A percentile compares a stretch with the other conserved stretches of the same genome.
phyloP scores from a whole-genome alignment of 805 yeast species.

The Wickerhamiella lipophila region DNA sequence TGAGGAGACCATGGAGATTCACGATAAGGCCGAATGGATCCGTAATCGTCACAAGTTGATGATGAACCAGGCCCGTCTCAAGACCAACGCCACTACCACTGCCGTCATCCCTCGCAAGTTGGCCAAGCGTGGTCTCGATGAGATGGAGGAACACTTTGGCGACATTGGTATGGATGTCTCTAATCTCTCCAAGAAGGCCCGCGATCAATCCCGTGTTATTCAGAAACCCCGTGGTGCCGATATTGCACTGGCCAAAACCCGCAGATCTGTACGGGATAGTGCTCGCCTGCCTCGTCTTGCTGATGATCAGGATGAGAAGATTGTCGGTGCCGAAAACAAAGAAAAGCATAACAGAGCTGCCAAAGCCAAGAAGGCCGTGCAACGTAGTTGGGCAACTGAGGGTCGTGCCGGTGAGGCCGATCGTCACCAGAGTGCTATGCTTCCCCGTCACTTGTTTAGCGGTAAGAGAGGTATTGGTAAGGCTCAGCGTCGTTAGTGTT shows the following conservation, averaged over 20 bases:
- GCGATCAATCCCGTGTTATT: slow-evolving; percentile 22
- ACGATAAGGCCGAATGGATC: slow-evolving; percentile 87
- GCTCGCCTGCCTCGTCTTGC: slow-evolving; percentile 39
- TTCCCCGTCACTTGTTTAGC: slow-evolving; percentile 87
- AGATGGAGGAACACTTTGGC: slow-evolving; percentile 83
- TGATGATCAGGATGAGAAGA: slow-evolving; percentile 65
- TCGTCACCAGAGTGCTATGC: slow-evolving; percentile 69
- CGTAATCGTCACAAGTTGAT: slow-evolving; percentile 89
- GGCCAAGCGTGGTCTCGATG: slow-evolving; percentile 47
- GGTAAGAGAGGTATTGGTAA: slow-evolving; percentile 97
- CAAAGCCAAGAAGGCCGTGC: slow-evolving; percentile 73
- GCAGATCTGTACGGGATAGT: slow-evolving; percentile 30
- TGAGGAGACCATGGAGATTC: slow-evolving; percentile 55
- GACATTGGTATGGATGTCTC: slow-evolving; percentile 78
- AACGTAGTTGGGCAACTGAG: slow-evolving; percentile 83
- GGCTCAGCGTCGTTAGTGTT: slow-evolving; percentile 65
- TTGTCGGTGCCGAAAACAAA: slow-evolving; percentile 26
- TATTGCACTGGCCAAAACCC: slow-evolving; percentile 48
- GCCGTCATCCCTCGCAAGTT: slow-evolving; percentile 84
- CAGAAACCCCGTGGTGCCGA: slow-evolving; percentile 57
- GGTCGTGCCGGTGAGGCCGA: slow-evolving; percentile 96
- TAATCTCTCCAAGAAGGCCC: slow-evolving; percentile 43
- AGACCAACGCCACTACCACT: slow-evolving; percentile 75
- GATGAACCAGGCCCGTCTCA: slow-evolving; percentile 76
- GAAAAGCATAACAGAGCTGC: slow-evolving; percentile 72